Evolutionary conservation across 2,329 filamentous ascomycete genomes (phyloP), one percentile per base, ranked within the genome.

Genomic region (Alternaria brassicicola): DNA sequence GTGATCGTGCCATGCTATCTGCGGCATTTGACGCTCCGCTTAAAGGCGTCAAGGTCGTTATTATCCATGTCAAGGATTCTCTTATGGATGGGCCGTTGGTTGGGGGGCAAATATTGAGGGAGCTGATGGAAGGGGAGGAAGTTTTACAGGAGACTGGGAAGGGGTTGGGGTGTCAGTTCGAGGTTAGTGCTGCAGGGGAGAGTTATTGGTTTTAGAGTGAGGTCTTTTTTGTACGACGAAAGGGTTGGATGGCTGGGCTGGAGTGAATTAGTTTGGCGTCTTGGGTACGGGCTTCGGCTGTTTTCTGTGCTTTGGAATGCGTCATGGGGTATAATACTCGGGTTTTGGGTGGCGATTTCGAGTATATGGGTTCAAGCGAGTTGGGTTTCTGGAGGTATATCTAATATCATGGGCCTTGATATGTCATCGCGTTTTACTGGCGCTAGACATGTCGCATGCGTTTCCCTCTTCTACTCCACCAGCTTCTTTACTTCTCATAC

Each of bases 61-160:
- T 98, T 54, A 98, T 98, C 35, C 95, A 99, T 73, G 86, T 98
- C 71, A 99, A 99, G 76, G 94, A 98, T 64, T 89, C 85, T 21
- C 80, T 97, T 54, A 81, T 83, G 8, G 93, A 97, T 72, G 91
- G 87, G 0, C 86, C 86, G 25, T 76, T 80, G 46, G 86, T 84
- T 2, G 85, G 82, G 33, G 87, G 91, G 3, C 83, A 79, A 2
- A 96, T 98, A 33, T 69, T 95, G 21, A 72, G 81, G 59, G 87
- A 97, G 74, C 77, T 98, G 48, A 73, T 79, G 17, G 86, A 86
- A 25, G 83, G 91, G 58, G 91, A 93, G 59, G 66, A 59, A 39
- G 59, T 57, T 26, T 54, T 81, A 52, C 70, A 70, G 33, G 74
- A 77, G 28, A 78, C 82, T 52, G 85, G 86, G 12, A 84, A 80